phyloP scores from a whole-genome alignment of 2,329 filamentous ascomycete species.

The Cladosporium sp. region DNA sequence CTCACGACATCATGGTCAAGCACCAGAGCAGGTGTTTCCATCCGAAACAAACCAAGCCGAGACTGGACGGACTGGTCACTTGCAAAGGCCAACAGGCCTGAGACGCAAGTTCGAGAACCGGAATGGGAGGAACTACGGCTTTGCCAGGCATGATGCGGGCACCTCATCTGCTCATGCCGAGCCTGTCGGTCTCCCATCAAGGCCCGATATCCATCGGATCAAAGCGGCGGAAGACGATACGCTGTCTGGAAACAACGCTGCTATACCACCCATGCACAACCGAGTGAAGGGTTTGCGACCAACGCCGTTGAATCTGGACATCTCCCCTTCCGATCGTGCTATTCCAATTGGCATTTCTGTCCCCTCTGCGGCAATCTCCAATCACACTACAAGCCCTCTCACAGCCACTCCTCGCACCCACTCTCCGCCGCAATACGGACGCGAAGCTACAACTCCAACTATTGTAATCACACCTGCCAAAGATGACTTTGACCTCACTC shows the following conservation, averaged over 20 bases:
- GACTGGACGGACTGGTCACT: constrained; percentile 20
- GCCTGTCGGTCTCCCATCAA: constrained; percentile 1
- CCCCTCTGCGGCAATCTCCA: constrained; percentile 50
- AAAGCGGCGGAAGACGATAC: constrained; percentile 38
- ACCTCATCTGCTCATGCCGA: background rate
- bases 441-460: constrained; percentile 39
- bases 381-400: constrained; percentile 35
- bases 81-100: constrained; percentile 22
- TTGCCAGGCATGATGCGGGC: background rate
- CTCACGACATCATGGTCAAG: constrained; percentile 41
- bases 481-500: constrained; percentile 53
- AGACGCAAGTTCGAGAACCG: constrained; percentile 25
- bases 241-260: constrained; percentile 38
- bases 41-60: constrained; percentile 25
- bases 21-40: constrained; percentile 45
- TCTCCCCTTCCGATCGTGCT: constrained; percentile 66
- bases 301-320: constrained; percentile 38
- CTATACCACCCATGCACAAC: constrained; percentile 18
- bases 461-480: constrained; percentile 52
- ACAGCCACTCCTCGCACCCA: constrained; percentile 14
- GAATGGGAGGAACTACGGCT: background rate
- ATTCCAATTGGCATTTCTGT: constrained; percentile 70
- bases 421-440: constrained; percentile 2
- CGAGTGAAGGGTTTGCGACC: constrained; percentile 25
- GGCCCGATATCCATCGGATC: constrained; percentile 5